Percentiles rank a stretch among this genome's conserved stretches.
phyloP scores from a whole-genome alignment of 2,329 filamentous ascomycete genomes.

The Aplosporella prunicola region DNA sequence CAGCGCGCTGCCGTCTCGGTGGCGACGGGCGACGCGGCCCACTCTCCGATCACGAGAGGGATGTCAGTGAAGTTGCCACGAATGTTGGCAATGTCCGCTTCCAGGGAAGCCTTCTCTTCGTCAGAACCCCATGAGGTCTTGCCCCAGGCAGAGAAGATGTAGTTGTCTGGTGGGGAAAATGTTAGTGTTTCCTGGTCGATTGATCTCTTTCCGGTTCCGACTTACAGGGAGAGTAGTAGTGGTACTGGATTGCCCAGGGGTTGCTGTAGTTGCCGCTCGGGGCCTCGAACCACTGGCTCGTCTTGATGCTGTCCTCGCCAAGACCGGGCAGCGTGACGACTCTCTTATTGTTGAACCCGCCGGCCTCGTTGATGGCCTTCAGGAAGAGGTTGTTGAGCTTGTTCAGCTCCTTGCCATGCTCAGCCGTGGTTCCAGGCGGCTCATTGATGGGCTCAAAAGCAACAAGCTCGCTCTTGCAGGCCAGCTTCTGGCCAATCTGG shows the following conservation, averaged over 20 bases:
- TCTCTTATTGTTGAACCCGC: slow-evolving; percentile 46
- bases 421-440: slow-evolving; percentile 43
- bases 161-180: too few relatives aligned
- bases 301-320: slow-evolving; percentile 44
- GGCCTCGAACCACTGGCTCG: slow-evolving; percentile 46
- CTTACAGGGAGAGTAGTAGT: slow-evolving; percentile 53
- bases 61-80: slow-evolving; percentile 47
- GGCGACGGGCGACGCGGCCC: slow-evolving; percentile 40
- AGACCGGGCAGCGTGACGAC: slow-evolving; percentile 49
- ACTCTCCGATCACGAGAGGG: slow-evolving; percentile 51
- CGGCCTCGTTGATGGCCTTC: slow-evolving; percentile 43
- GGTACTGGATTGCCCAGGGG: slow-evolving; percentile 52
- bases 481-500: slow-evolving; percentile 47
- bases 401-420: slow-evolving; percentile 44
- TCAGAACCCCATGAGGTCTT: slow-evolving; percentile 52
- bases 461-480: slow-evolving; percentile 45
- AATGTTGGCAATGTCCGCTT: slow-evolving; percentile 42
- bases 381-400: slow-evolving; percentile 50
- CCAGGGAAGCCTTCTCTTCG: slow-evolving; percentile 41
- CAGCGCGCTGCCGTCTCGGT: slow-evolving; percentile 49
- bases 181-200: slow-evolving; percentile 7
- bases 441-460: slow-evolving; percentile 54
- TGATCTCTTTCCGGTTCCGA: slow-evolving; percentile 32
- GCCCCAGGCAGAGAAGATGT: slow-evolving; percentile 42
- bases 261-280: slow-evolving; percentile 38